These are phyloP conservation scores for Mortierella sp. DNA, from an alignment of 371 early-diverging fungal species.

Conservation along the genomic window DNA sequence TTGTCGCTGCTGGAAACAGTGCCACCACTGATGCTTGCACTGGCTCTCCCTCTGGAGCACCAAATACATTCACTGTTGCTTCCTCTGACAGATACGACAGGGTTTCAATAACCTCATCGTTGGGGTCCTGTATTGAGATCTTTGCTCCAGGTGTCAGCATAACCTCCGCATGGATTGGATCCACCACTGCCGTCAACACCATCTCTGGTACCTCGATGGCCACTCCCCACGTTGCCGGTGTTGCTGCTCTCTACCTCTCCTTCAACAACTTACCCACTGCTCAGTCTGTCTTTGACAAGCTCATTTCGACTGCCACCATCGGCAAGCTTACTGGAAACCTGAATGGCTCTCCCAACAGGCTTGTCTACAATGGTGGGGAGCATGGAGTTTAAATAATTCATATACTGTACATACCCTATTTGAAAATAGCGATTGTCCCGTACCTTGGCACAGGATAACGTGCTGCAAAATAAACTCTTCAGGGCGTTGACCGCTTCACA, in stretches of 20 bases:
- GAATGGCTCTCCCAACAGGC: neutral
- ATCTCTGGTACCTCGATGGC: constrained; percentile 76
- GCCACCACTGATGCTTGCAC: constrained; percentile 80
- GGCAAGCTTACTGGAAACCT: neutral
- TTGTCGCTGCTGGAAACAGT: constrained; percentile 93
- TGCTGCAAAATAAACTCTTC: no score
- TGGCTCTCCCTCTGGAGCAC: constrained; percentile 84
- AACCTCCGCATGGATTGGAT: constrained; percentile 43
- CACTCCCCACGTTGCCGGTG: constrained; percentile 58
- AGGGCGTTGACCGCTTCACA: no score
- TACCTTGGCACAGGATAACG: no score
- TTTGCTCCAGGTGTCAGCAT: constrained; percentile 57
- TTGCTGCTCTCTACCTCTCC: constrained; percentile 64
- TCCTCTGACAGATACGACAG: constrained; percentile 67
- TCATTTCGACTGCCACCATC: neutral
- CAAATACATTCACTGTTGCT: constrained; percentile 87
- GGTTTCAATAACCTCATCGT: constrained; percentile 51
- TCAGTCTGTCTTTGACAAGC: constrained; percentile 5
- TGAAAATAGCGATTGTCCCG: no score
- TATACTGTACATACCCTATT: neutral
- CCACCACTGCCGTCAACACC: constrained; percentile 24
- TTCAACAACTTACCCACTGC: constrained; percentile 15
- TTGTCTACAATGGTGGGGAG: neutral
- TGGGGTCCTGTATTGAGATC: constrained; percentile 50
- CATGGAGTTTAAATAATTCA: neutral